A percentile compares a stretch with the other conserved stretches of the same genome.
Conservation (phyloP, 768 basidiomycete genomes). For the Neoboletus brunneissimus region DNA sequence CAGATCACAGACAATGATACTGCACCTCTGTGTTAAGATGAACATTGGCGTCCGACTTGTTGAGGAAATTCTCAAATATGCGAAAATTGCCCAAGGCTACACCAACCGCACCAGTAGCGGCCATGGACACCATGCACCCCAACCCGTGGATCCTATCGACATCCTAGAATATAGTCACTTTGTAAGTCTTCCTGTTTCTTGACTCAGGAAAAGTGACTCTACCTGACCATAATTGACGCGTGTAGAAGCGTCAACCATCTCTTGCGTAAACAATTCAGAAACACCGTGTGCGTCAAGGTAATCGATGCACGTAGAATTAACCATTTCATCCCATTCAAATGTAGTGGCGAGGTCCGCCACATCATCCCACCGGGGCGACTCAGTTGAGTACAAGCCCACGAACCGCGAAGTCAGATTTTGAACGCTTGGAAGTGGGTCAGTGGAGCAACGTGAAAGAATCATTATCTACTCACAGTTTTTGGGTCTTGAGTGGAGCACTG, state of each 20-base stretch:
- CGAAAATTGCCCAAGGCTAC: conserved; percentile 81
- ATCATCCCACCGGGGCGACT: conserved; percentile 60
- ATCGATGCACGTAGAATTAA: conserved; percentile 51
- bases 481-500: conserved; percentile 53
- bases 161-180: conserved; percentile 42
- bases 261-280: conserved; percentile 55
- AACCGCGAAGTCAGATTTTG: conserved; percentile 50
- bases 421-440: conserved; percentile 43
- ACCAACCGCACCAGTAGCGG: conserved; percentile 60
- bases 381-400: conserved; percentile 50
- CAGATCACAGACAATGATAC: background rate
- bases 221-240: conserved; percentile 86
- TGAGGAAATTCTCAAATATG: conserved; percentile 81
- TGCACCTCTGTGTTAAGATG: conserved; percentile 67
- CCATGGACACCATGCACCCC: conserved; percentile 69
- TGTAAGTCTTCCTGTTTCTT: background rate
- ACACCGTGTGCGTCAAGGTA: conserved; percentile 58
- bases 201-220: conserved; percentile 1
- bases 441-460: background rate
- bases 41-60: conserved; percentile 64
- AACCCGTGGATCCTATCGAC: conserved; percentile 72
- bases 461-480: conserved; percentile 45
- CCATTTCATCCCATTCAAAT: conserved; percentile 49
- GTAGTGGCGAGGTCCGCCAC: conserved; percentile 53
- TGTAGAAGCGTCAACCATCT: conserved; percentile 77